Evolutionary conservation across 2,329 filamentous ascomycete species (phyloP), one percentile per base, ranked within the genome.

Genomic region (Blumeriella jaapii): DNA sequence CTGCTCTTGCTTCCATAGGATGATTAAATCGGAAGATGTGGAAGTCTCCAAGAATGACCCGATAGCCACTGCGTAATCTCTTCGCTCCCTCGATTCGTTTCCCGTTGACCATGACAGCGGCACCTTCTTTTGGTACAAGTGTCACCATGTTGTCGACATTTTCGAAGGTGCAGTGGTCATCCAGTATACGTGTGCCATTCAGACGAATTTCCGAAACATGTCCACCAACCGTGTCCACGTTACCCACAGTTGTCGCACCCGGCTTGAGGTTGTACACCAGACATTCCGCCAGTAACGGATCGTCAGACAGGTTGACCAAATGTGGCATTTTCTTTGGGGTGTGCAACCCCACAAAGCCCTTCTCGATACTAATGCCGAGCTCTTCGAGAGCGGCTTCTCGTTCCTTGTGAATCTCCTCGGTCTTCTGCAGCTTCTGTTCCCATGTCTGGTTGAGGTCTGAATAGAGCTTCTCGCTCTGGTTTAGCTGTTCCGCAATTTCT

Each of bases 271-370:
- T 98, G 63, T 98, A 98, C 24, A 98, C 85, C 39, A 98, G 65
- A 61, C 91, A 98, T 62, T 98, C 91, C 4, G 89, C 87, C 28
- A 98, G 69, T 19, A 98, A 67, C 6, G 91, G 91, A 54, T 91
- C 83, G 55, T 91, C 83, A n/a, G 87, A 95, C 48, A 98, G 63
- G 57, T 98, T 98, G 60, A 98, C 91, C 60, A 98, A 63, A 74
- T 98, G 91, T 6, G 91, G 91, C 84, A 96, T 98, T 62, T 95
- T 95, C 64, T 98, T 98, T 1, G 91, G 91, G 13, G 87, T 96
- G 41, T 85, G 89, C 42, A 98, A 65, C 10, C 91, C 91, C 42
- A 98, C 79, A 54, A 95, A 95, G 5, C 91, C 91, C 59, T 98
- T 98, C 56, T 98, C 91, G 47, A 98, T 98, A 59, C 87, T 96